A percentile compares a stretch with the other conserved stretches of the same genome.
Evolutionary conservation across 164 flowering plant genomes (phyloP).

Genomic region (Vitis vinifera): DNA sequence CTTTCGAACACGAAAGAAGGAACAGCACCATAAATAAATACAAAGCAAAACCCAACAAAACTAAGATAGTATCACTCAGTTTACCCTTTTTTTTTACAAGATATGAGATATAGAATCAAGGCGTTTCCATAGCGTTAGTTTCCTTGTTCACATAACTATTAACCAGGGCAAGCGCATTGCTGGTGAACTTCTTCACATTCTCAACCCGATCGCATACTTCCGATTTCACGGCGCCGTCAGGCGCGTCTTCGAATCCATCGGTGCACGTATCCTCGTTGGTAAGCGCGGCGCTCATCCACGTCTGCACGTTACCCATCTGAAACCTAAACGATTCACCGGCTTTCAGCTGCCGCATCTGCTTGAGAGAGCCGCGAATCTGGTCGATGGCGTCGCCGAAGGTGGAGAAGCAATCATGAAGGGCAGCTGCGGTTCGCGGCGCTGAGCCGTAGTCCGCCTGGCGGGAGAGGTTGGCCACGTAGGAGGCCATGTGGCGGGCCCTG

Average conservation of each 20-base stretch:
- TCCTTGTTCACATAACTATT: constrained; percentile 41
- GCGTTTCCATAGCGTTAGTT: background rate
- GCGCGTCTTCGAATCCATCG: constrained; percentile 69
- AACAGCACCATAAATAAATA: too few relatives aligned
- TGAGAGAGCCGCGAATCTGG: constrained; percentile 58
- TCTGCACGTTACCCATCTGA: constrained; percentile 83
- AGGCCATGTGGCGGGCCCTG: constrained; percentile 29
- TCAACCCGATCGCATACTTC: constrained; percentile 37
- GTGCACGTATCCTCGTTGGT: constrained; percentile 88
- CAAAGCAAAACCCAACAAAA: too few relatives aligned
- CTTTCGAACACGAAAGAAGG: too few relatives aligned
- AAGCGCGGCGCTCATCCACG: constrained; percentile 97
- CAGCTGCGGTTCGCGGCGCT: constrained; percentile 45
- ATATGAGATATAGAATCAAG: too few relatives aligned
- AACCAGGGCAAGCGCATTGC: constrained; percentile 86
- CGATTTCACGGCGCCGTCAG: constrained; percentile 40
- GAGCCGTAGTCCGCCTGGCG: constrained; percentile 37
- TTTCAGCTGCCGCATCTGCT: constrained; percentile 50
- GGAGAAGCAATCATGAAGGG: constrained; percentile 69
- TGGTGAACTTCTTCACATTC: constrained; percentile 53
- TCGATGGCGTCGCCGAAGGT: constrained; percentile 69
- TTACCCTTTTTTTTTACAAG: too few relatives aligned
- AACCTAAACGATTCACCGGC: constrained; percentile 47
- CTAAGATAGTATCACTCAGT: too few relatives aligned
- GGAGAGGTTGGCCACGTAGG: constrained; percentile 41